A percentile compares a stretch with the other conserved stretches of the same genome.
phyloP scores from a whole-genome alignment of 164 flowering plant genomes.

The Liquidambar formosana region DNA sequence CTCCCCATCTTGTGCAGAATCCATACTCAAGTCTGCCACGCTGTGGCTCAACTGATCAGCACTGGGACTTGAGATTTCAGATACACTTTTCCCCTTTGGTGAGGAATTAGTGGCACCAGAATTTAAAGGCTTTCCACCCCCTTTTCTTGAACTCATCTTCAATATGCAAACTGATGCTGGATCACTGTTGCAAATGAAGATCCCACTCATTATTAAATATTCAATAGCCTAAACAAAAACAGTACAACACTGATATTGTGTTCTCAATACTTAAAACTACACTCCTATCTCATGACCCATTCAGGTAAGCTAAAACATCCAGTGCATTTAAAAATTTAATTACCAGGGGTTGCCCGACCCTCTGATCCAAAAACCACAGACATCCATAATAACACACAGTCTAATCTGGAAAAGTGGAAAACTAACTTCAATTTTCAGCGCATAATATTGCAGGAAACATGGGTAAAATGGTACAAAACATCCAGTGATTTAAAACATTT shows the following conservation, averaged over 20 bases:
- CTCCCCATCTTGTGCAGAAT: conserved; percentile 45
- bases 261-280: too few species aligned
- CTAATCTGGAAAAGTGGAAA: too few species aligned
- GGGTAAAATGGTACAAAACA: too few species aligned
- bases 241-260: background rate
- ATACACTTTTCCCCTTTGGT: conserved; percentile 22
- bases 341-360: too few species aligned
- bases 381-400: too few species aligned
- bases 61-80: conserved; percentile 8
- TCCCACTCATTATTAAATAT: background rate
- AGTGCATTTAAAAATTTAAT: too few species aligned
- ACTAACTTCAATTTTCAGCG: too few species aligned
- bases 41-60: conserved; percentile 35
- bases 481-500: too few species aligned
- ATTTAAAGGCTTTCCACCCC: conserved; percentile 10
- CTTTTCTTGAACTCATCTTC: conserved; percentile 29
- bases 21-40: conserved; percentile 33
- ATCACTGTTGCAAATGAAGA: background rate
- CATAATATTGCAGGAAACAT: too few species aligned
- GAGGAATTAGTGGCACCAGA: background rate
- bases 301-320: too few species aligned
- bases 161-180: background rate
- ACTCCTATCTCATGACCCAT: too few species aligned
- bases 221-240: background rate
- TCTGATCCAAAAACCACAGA: too few species aligned